Evolutionary conservation across 1,284 basidiomycete species (phyloP).

Genomic region (Rhodotorula mucilaginosa): DNA sequence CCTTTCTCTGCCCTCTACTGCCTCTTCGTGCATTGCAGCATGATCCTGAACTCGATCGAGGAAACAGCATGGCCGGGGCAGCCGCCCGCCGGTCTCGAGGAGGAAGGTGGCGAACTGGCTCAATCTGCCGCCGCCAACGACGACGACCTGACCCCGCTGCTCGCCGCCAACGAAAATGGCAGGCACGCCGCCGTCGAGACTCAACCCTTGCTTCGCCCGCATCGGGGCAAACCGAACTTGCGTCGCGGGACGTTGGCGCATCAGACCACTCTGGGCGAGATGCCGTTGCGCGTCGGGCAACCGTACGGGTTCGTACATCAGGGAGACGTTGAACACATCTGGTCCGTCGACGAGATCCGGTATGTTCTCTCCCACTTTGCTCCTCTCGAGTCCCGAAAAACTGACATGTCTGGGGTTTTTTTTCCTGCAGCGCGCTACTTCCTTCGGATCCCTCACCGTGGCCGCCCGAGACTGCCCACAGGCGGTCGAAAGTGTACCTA

Average conservation of each 20-base stretch:
- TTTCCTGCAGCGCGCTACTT: slow-evolving; percentile 7
- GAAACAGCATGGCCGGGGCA: not conserved
- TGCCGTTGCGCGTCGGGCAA: slow-evolving; percentile 47
- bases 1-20: too few species aligned
- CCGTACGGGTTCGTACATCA: slow-evolving; percentile 77
- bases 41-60: not conserved
- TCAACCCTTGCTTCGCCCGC: not conserved
- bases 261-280: slow-evolving; percentile 16
- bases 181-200: not conserved
- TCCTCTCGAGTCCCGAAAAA: not conserved
- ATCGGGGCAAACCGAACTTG: slow-evolving; percentile 1
- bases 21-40: too few species aligned
- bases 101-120: not conserved
- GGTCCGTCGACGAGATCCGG: slow-evolving; percentile 71
- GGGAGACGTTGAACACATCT: slow-evolving; percentile 74
- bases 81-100: not conserved
- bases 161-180: not conserved
- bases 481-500: not conserved
- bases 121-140: not conserved
- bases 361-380: slow-evolving; percentile 43
- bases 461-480: not conserved
- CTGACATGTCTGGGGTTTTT: not conserved
- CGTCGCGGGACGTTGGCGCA: slow-evolving; percentile 8
- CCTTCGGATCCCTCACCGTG: slow-evolving; percentile 10
- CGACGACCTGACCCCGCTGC: not conserved